Conservation (phyloP, 768 basidiomycete genomes). For the Coprinopsis sp. region DNA sequence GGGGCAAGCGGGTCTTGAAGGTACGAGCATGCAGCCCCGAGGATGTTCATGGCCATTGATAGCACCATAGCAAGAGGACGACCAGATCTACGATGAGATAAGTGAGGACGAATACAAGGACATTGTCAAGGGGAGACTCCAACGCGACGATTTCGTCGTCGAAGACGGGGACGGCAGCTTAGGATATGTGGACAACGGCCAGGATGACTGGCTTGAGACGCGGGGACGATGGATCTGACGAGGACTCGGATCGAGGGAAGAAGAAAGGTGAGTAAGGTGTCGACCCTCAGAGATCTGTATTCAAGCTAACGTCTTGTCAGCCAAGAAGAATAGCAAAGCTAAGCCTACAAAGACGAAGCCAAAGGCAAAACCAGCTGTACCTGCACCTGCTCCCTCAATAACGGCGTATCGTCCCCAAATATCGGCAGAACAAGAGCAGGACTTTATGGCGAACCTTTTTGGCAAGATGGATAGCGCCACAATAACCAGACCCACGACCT, state of each 20-base stretch:
- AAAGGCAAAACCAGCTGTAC: conserved; percentile 32
- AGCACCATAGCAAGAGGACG: conserved; percentile 47
- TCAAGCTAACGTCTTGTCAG: conserved; percentile 11
- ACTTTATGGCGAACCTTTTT: conserved; percentile 83
- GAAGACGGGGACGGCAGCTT: conserved; percentile 93
- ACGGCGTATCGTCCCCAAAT: conserved; percentile 76
- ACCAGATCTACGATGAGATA: conserved; percentile 81
- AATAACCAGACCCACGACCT: conserved; percentile 28
- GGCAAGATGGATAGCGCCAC: conserved; percentile 60
- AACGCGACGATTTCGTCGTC: conserved; percentile 89
- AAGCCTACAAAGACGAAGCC: conserved; percentile 32
- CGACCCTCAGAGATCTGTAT: neutral
- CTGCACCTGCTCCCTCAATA: conserved; percentile 59
- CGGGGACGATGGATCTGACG: conserved; percentile 46
- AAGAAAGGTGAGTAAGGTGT: conserved; percentile 28
- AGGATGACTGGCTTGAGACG: conserved; percentile 84
- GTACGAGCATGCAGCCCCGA: conserved; percentile 24
- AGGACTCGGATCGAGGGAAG: conserved; percentile 43
- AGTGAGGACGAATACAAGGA: conserved; percentile 83
- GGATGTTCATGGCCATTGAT: conserved; percentile 12
- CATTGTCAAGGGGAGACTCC: conserved; percentile 79
- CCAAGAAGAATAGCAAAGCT: conserved; percentile 42
- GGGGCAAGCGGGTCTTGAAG: conserved; percentile 55
- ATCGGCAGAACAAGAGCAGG: conserved; percentile 76
- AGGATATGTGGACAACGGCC: conserved; percentile 94